Evolutionary conservation across 1,284 basidiomycete species (phyloP).

Genomic region (Psilocybe mexicana): DNA sequence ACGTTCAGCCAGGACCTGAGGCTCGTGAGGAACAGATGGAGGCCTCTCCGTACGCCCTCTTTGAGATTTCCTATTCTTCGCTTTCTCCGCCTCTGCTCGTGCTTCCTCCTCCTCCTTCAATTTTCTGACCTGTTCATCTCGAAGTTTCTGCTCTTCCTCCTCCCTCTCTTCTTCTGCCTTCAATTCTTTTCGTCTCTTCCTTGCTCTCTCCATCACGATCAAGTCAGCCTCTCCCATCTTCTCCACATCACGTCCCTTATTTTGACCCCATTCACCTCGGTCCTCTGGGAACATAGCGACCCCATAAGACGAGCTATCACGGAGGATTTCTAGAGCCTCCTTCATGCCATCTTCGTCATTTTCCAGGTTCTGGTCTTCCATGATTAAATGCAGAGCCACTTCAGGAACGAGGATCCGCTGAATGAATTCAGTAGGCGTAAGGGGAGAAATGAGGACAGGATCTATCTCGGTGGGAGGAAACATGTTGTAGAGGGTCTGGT

Average conservation of each 20-base stretch:
- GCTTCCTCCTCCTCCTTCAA: slow-evolving; percentile 17
- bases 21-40: not conserved
- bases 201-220: slow-evolving; percentile 69
- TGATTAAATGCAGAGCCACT: slow-evolving; percentile 68
- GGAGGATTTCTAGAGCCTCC: slow-evolving; percentile 58
- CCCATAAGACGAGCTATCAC: slow-evolving; percentile 74
- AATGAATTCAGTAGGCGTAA: slow-evolving; percentile 70
- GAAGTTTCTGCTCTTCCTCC: slow-evolving; percentile 29
- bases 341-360: slow-evolving; percentile 32
- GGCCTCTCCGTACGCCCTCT: slow-evolving; percentile 5
- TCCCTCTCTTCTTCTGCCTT: slow-evolving; percentile 52
- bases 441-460: slow-evolving; percentile 51
- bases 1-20: slow-evolving; percentile 8
- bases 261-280: slow-evolving; percentile 43
- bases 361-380: slow-evolving; percentile 57
- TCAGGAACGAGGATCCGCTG: slow-evolving; percentile 76
- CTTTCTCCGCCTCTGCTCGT: slow-evolving; percentile 53
- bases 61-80: slow-evolving; percentile 22
- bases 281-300: slow-evolving; percentile 76
- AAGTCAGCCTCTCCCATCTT: slow-evolving; percentile 50
- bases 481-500: slow-evolving; percentile 71
- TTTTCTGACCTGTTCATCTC: not conserved
- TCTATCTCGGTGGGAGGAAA: slow-evolving; percentile 66
- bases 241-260: slow-evolving; percentile 20
- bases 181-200: slow-evolving; percentile 58